These are phyloP conservation scores for Sclerotiophoma versabilis DNA, from an alignment of 2,329 filamentous ascomycete genomes.

Conservation along the genomic window DNA sequence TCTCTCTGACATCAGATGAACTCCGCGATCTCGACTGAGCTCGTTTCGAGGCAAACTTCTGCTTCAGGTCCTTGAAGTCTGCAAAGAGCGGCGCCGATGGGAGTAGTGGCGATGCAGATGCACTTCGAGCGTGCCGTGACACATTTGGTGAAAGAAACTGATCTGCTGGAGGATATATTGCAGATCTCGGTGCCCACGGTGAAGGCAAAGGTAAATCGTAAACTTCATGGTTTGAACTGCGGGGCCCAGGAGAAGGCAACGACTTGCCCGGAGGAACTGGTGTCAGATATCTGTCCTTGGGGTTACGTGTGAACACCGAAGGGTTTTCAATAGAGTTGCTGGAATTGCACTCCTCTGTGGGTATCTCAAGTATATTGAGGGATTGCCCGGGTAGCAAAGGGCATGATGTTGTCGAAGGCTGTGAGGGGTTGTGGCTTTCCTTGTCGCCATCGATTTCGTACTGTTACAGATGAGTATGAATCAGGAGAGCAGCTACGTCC, in stretches of 20 bases:
- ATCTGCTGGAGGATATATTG: conserved; percentile 36
- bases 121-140: conserved; percentile 39
- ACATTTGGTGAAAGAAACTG: conserved; percentile 33
- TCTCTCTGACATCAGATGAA: conserved; percentile 32
- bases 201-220: conserved; percentile 30
- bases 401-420: conserved; percentile 79
- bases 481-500: not conserved
- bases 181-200: conserved; percentile 36
- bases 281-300: conserved; percentile 75
- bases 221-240: conserved; percentile 24
- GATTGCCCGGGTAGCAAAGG: conserved; percentile 87
- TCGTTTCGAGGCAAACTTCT: conserved; percentile 40
- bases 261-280: conserved; percentile 61
- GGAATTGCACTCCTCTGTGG: conserved; percentile 68
- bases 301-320: conserved; percentile 77
- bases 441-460: conserved; percentile 84
- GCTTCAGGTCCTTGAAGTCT: conserved; percentile 44
- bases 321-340: conserved; percentile 70
- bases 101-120: conserved; percentile 39
- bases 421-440: conserved; percentile 76
- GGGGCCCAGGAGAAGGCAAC: conserved; percentile 27
- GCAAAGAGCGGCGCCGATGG: conserved; percentile 37
- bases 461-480: conserved; percentile 54
- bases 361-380: conserved; percentile 84
- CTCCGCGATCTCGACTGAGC: conserved; percentile 32